A percentile compares a stretch with the other conserved stretches of the same genome.
Conservation (phyloP, 1,284 basidiomycete species). For the Fomitopsis pinicola region DNA sequence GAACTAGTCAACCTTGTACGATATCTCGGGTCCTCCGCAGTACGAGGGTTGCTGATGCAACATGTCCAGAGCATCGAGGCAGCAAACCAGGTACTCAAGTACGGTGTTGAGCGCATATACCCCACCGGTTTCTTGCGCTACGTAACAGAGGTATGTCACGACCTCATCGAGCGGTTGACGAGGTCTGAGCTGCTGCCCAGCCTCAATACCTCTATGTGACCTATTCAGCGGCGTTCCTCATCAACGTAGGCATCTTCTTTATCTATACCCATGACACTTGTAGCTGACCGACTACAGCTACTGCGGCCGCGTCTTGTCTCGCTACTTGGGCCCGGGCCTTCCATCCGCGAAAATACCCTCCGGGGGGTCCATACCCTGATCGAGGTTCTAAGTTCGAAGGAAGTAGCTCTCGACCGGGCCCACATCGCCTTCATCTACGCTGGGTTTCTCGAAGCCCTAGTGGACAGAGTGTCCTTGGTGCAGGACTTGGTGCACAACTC, state of each 20-base stretch:
- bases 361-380: neutral
- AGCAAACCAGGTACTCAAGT: neutral
- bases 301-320: neutral
- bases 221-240: neutral
- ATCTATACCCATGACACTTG: too few species aligned
- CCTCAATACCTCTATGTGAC: neutral
- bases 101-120: neutral
- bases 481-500: neutral
- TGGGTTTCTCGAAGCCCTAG: neutral
- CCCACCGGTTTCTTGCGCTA: neutral
- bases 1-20: neutral
- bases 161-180: neutral
- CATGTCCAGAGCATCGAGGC: neutral
- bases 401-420: neutral
- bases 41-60: neutral
- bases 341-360: neutral
- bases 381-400: neutral
- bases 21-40: too few species aligned
- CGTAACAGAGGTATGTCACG: neutral
- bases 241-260: neutral
- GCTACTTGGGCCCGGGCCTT: neutral
- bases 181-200: neutral
- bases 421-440: neutral
- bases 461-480: neutral
- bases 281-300: neutral